Percentiles rank a stretch among this genome's conserved stretches.
These are phyloP conservation scores for Neltuma alba DNA, from an alignment of 306 rosid species.

Conservation along the genomic window DNA sequence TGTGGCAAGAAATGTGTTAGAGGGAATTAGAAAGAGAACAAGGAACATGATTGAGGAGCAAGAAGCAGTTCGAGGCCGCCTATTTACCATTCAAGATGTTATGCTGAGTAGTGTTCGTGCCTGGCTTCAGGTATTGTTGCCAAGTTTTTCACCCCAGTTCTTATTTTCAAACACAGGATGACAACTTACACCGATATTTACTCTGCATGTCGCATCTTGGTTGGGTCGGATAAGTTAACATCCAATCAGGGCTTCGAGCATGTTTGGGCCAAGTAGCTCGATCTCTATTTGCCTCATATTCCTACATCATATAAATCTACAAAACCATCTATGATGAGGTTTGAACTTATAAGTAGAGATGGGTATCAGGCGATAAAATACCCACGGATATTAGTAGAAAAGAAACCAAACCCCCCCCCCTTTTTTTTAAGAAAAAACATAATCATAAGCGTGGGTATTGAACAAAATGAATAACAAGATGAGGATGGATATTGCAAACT, in stretches of 20 bases:
- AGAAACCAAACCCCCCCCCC: too few species aligned
- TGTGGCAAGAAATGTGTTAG: constrained; percentile 60
- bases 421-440: too few species aligned
- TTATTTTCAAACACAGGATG: not conserved
- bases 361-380: not conserved
- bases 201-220: not conserved
- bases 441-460: not conserved
- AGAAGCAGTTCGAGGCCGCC: constrained; percentile 96
- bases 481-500: not conserved
- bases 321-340: not conserved
- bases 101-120: constrained; percentile 95
- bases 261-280: not conserved
- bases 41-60: constrained; percentile 96
- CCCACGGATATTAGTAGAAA: too few species aligned
- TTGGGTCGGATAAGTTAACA: not conserved
- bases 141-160: not conserved
- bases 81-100: constrained; percentile 95
- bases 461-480: not conserved
- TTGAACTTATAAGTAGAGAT: not conserved
- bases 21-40: constrained; percentile 64
- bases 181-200: not conserved
- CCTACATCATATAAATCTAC: not conserved
- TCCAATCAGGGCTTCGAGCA: not conserved
- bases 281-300: not conserved
- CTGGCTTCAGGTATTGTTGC: constrained; percentile 7